A percentile compares a stretch with the other conserved stretches of the same genome.
phyloP scores from a whole-genome alignment of 805 yeast genomes.

The Starmerella etchellsii region DNA sequence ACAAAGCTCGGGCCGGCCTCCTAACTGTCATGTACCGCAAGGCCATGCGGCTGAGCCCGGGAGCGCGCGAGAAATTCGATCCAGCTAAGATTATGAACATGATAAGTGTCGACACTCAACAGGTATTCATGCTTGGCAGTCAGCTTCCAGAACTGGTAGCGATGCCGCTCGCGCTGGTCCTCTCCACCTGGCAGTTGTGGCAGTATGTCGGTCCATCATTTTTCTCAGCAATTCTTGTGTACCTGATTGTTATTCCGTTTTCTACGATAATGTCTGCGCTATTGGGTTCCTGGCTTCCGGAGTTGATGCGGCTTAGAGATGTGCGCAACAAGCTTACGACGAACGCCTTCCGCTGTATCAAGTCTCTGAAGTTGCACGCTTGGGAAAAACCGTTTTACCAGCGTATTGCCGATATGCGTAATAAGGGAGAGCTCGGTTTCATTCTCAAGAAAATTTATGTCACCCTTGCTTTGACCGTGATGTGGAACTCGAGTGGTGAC shows the following conservation, averaged over 20 bases:
- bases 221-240: constrained; percentile 78
- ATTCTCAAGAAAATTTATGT: constrained; percentile 49
- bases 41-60: constrained; percentile 52
- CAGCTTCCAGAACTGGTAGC: constrained; percentile 71
- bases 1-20: constrained; percentile 31
- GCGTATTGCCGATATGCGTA: constrained; percentile 54
- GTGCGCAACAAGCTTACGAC: constrained; percentile 76
- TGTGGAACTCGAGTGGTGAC: constrained; percentile 56
- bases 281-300: constrained; percentile 50
- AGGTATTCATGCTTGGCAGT: constrained; percentile 66
- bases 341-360: constrained; percentile 78
- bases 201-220: constrained; percentile 66
- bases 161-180: constrained; percentile 71
- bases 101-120: constrained; percentile 85
- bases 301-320: constrained; percentile 78
- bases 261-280: constrained; percentile 52
- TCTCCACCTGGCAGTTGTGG: constrained; percentile 64
- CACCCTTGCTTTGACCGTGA: constrained; percentile 35
- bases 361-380: constrained; percentile 82
- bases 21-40: constrained; percentile 57
- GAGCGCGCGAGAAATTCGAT: constrained; percentile 48
- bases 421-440: constrained; percentile 73
- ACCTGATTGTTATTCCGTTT: constrained; percentile 63
- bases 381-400: constrained; percentile 85
- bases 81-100: constrained; percentile 88